A percentile compares a stretch with the other conserved stretches of the same genome.
These are phyloP conservation scores for Chloris gayana DNA, from an alignment of 176 grass and related monocot species.

Conservation along the genomic window DNA sequence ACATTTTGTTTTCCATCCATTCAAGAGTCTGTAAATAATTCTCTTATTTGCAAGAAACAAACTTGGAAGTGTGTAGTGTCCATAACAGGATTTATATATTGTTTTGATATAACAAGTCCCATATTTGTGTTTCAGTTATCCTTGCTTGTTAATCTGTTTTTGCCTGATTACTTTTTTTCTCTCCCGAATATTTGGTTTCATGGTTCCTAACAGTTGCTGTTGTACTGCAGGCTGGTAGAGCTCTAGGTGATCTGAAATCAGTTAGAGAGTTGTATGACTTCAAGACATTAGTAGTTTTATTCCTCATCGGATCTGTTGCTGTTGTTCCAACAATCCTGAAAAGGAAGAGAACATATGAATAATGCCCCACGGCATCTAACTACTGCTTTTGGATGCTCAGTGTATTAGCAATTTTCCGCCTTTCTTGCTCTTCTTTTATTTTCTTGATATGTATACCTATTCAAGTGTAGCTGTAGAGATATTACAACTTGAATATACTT, in stretches of 20 bases:
- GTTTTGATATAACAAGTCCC: not conserved
- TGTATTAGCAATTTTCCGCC: slow-evolving; percentile 23
- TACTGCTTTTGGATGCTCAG: slow-evolving; percentile 9
- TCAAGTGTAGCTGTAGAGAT: slow-evolving; percentile 51
- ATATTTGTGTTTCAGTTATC: not conserved
- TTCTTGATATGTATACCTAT: slow-evolving; percentile 55
- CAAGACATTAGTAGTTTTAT: slow-evolving; percentile 85
- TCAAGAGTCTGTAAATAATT: not conserved
- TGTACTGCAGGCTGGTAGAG: slow-evolving; percentile 76
- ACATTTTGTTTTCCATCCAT: not conserved
- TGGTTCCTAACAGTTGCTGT: slow-evolving; percentile 21
- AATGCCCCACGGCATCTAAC: slow-evolving; percentile 33
- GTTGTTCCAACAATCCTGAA: slow-evolving; percentile 86
- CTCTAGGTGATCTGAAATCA: slow-evolving; percentile 83
- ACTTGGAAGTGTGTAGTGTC: not conserved
- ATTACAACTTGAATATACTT: slow-evolving; percentile 45
- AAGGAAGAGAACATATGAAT: slow-evolving; percentile 91
- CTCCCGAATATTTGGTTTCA: not conserved
- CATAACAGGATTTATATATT: slow-evolving; percentile 6
- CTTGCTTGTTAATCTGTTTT: slow-evolving; percentile 2
- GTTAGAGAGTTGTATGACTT: slow-evolving; percentile 91
- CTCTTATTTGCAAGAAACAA: not conserved
- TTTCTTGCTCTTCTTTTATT: slow-evolving; percentile 22
- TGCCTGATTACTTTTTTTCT: not conserved
- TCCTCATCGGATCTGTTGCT: slow-evolving; percentile 79